A percentile compares a stretch with the other conserved stretches of the same genome.
Conservation (phyloP, 768 basidiomycete genomes). For the Suillus bovinus region DNA sequence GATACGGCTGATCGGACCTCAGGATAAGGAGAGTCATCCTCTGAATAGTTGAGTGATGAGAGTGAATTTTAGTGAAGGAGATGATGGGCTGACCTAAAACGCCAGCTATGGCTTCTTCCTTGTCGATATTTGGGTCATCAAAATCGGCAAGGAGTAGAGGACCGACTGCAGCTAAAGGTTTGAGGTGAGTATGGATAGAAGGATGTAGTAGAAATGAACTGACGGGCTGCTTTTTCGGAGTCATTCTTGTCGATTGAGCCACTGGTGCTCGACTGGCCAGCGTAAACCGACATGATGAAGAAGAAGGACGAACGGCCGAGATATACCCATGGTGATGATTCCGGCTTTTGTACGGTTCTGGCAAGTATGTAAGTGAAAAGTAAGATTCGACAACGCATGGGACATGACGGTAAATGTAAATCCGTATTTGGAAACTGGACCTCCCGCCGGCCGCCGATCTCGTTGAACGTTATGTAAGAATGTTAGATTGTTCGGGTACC, state of each 20-base stretch:
- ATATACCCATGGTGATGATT: not conserved
- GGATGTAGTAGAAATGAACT: not conserved
- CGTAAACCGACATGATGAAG: constrained; percentile 20
- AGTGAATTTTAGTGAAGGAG: not conserved
- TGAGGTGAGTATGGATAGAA: not conserved
- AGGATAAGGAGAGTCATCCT: constrained; percentile 54
- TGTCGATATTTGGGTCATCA: constrained; percentile 48
- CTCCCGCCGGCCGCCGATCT: not conserved
- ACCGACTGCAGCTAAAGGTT: not conserved
- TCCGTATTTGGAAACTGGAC: not conserved
- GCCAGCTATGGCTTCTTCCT: constrained; percentile 27
- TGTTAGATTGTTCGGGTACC: no score
- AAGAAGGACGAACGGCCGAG: not conserved
- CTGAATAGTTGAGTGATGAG: constrained; percentile 16
- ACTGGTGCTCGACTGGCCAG: constrained; percentile 19
- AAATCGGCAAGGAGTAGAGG: constrained; percentile 30
- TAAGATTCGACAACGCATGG: not conserved
- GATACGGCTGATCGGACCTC: constrained; percentile 54
- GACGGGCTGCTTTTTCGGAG: constrained; percentile 16
- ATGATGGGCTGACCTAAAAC: constrained; percentile 1
- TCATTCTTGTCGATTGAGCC: constrained; percentile 22
- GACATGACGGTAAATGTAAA: not conserved
- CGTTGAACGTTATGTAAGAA: no score
- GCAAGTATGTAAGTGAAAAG: not conserved
- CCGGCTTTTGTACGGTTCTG: constrained; percentile 1